phyloP scores from a whole-genome alignment of 1,284 basidiomycete species.

The Erythrobasidium hasegawianum region DNA sequence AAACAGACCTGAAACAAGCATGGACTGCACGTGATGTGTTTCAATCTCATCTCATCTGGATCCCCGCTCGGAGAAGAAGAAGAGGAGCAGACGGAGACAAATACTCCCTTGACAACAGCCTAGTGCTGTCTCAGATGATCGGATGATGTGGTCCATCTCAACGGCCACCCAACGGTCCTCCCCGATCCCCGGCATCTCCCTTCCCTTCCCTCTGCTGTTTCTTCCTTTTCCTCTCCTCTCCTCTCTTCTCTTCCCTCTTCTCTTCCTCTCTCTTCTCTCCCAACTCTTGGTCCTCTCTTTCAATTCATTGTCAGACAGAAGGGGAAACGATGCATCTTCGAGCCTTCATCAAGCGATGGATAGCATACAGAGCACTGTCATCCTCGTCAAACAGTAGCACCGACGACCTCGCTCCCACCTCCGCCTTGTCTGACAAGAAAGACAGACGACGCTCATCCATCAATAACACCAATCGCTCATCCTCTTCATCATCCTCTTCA shows the following conservation, averaged over 20 bases:
- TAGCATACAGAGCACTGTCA: too few species aligned
- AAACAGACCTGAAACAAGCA: too few species aligned
- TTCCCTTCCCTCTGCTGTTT: too few species aligned
- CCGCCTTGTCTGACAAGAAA: neutral
- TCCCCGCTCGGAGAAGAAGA: too few species aligned
- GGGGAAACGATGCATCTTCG: too few species aligned
- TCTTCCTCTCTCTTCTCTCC: constrained; percentile 3
- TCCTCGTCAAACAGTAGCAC: neutral
- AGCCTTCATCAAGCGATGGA: too few species aligned
- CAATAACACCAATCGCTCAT: constrained; percentile 1
- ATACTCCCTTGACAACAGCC: neutral
- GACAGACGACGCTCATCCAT: neutral
- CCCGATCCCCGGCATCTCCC: neutral
- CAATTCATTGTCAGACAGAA: too few species aligned
- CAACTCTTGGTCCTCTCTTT: neutral
- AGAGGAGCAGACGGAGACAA: too few species aligned
- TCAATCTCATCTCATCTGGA: too few species aligned
- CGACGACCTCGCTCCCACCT: neutral
- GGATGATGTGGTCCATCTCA: too few species aligned
- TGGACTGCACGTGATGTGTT: too few species aligned
- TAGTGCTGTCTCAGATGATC: neutral
- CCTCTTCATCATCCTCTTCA: neutral
- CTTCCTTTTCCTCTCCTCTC: constrained; percentile 1
- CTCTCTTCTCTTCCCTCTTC: neutral
- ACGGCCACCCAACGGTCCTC: too few species aligned